These are phyloP conservation scores for Bryoerythrophyllum caledonicum DNA, from an alignment of 225 moss, liverwort and hornwort genomes.

Conservation along the genomic window DNA sequence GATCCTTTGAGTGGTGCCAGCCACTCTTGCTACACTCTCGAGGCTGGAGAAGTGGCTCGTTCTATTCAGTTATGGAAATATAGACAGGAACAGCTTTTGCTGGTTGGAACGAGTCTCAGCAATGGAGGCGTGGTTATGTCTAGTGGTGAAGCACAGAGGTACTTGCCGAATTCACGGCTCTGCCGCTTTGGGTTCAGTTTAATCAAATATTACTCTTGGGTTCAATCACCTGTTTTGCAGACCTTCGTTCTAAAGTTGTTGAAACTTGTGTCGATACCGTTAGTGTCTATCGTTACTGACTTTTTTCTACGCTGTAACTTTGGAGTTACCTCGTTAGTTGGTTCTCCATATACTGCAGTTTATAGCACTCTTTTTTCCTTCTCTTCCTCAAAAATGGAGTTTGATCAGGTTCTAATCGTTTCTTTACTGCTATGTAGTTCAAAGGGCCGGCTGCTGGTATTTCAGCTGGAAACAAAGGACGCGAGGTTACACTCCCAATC, in stretches of 20 bases:
- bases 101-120: constrained; percentile 85
- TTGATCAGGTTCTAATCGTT: constrained; percentile 22
- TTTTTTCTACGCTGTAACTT: neutral
- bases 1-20: constrained; percentile 86
- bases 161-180: constrained; percentile 14
- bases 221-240: constrained; percentile 1
- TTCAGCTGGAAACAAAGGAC: constrained; percentile 71
- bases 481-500: constrained; percentile 37
- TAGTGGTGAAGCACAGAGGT: constrained; percentile 90
- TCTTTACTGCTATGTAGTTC: constrained; percentile 45
- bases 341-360: neutral
- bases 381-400: neutral
- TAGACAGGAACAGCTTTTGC: constrained; percentile 67
- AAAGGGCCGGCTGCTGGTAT: constrained; percentile 84
- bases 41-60: constrained; percentile 82
- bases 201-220: neutral
- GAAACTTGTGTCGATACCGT: neutral
- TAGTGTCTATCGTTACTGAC: neutral
- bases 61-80: constrained; percentile 85
- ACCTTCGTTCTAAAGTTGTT: neutral
- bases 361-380: neutral
- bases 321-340: constrained; percentile 4
- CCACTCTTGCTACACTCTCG: constrained; percentile 77
- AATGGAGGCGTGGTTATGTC: constrained; percentile 61
- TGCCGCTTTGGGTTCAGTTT: constrained; percentile 22